Evolutionary conservation across 108 stramenopile genomes (phyloP).

Genomic region (Fistulifera pelliculosa): DNA sequence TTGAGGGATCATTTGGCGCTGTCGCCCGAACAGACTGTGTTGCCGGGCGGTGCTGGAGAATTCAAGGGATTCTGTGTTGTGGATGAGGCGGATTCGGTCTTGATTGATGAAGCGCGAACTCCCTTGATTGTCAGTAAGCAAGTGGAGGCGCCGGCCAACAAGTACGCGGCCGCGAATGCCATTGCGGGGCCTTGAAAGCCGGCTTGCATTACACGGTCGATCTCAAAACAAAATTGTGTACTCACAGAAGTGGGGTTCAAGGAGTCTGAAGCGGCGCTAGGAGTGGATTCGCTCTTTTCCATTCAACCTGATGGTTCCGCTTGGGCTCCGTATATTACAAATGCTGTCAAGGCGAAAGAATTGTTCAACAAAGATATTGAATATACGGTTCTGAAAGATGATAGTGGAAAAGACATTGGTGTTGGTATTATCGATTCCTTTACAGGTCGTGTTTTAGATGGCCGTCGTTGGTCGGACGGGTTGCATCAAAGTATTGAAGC

Average conservation of each 20-base stretch:
- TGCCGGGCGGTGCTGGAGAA: conserved; percentile 58
- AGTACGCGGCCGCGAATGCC: conserved; percentile 65
- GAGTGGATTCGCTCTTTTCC: conserved; percentile 73
- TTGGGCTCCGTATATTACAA: conserved; percentile 86
- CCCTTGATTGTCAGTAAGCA: conserved; percentile 93
- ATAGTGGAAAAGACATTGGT: conserved; percentile 30
- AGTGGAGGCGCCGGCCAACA: conserved; percentile 75
- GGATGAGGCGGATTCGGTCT: conserved; percentile 95
- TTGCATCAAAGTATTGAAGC: conserved; percentile 95
- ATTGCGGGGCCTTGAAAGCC: conserved; percentile 76
- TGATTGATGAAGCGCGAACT: conserved; percentile 94
- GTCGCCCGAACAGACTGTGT: conserved; percentile 69
- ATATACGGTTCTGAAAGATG: conserved; percentile 66
- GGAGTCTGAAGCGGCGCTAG: conserved; percentile 79
- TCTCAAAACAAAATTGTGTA: conserved; percentile 80
- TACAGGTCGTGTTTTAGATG: conserved; percentile 92
- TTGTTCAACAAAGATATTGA: conserved; percentile 86
- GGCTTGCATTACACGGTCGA: conserved; percentile 88
- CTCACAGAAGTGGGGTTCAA: conserved; percentile 87
- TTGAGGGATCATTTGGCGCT: conserved; percentile 82
- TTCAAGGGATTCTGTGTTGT: conserved; percentile 88
- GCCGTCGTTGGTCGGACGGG: conserved; percentile 92
- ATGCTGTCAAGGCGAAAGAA: conserved; percentile 91
- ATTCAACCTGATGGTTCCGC: conserved; percentile 68
- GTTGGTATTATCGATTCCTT: conserved; percentile 92